Evolutionary conservation across 768 basidiomycete genomes (phyloP).

Genomic region (Russula griseocarnosa): DNA sequence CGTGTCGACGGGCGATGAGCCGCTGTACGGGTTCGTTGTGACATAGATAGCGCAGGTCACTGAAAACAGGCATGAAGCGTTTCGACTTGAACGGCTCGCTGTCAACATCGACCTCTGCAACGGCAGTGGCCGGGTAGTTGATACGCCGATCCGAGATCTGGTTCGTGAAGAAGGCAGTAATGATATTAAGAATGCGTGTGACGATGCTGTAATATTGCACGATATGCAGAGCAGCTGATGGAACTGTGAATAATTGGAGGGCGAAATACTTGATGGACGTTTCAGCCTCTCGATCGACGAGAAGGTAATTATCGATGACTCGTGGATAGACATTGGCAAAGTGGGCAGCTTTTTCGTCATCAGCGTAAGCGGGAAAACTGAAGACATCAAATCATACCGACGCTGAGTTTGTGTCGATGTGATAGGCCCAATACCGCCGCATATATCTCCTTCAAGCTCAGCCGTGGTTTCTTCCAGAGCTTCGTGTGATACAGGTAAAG

Average conservation of each 20-base stretch:
- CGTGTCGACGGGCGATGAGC: slow-evolving; percentile 64
- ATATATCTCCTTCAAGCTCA: slow-evolving; percentile 80
- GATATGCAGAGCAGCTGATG: slow-evolving; percentile 76
- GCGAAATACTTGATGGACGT: slow-evolving; percentile 93
- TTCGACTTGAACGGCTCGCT: slow-evolving; percentile 88
- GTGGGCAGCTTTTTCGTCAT: slow-evolving; percentile 55
- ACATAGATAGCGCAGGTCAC: slow-evolving; percentile 81
- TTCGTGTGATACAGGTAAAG: slow-evolving; percentile 77
- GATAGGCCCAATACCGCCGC: slow-evolving; percentile 69
- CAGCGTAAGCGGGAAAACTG: slow-evolving; percentile 17
- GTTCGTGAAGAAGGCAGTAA: slow-evolving; percentile 89
- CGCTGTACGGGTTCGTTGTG: slow-evolving; percentile 76
- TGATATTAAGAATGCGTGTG: slow-evolving; percentile 72
- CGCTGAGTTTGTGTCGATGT: slow-evolving; percentile 65
- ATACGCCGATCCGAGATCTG: slow-evolving; percentile 76
- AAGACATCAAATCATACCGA: slow-evolving; percentile 52
- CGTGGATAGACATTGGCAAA: slow-evolving; percentile 83
- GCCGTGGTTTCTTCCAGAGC: slow-evolving; percentile 79
- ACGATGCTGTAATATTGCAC: slow-evolving; percentile 71
- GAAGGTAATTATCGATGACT: slow-evolving; percentile 85
- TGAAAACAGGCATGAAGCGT: slow-evolving; percentile 93
- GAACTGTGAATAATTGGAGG: slow-evolving; percentile 88
- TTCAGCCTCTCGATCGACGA: slow-evolving; percentile 91
- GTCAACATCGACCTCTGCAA: slow-evolving; percentile 65
- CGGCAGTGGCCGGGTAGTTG: slow-evolving; percentile 36